phyloP scores from a whole-genome alignment of 2,329 filamentous ascomycete genomes.

The Grosmannia serpens region DNA sequence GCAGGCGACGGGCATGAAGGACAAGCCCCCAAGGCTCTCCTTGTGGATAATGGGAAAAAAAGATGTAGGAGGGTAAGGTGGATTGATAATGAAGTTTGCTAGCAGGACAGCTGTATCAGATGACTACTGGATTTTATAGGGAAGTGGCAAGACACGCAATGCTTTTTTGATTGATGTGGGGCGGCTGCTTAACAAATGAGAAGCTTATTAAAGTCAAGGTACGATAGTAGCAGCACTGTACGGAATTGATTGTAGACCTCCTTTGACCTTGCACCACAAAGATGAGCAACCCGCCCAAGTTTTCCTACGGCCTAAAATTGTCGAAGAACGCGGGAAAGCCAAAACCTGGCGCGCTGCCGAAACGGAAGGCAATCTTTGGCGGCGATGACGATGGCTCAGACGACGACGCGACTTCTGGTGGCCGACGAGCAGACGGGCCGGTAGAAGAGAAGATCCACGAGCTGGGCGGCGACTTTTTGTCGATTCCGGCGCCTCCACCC shows the following conservation, averaged over 20 bases:
- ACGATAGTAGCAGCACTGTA: background rate
- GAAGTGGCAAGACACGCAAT: background rate
- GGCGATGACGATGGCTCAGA: constrained; percentile 35
- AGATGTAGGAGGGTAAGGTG: background rate
- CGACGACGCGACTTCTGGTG: constrained; percentile 5
- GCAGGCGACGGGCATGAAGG: constrained; percentile 11
- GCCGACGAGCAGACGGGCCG: constrained; percentile 14
- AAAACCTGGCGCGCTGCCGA: constrained; percentile 37
- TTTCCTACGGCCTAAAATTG: constrained; percentile 16
- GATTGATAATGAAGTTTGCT: background rate
- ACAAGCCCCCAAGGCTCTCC: background rate
- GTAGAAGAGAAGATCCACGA: constrained; percentile 48
- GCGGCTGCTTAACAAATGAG: background rate
- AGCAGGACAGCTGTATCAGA: background rate
- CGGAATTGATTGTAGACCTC: background rate
- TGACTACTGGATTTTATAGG: background rate
- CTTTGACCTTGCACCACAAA: background rate
- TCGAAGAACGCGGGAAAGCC: constrained; percentile 37
- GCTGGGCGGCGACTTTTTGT: constrained; percentile 35
- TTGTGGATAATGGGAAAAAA: background rate
- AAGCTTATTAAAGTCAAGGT: background rate
- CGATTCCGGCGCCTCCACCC: constrained; percentile 17
- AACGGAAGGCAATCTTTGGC: constrained; percentile 46
- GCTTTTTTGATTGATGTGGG: background rate
- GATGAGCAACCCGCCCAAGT: constrained; percentile 1